phyloP scores from a whole-genome alignment of 495 filamentous ascomycete species.

The Xanthoparmelia taractica region DNA sequence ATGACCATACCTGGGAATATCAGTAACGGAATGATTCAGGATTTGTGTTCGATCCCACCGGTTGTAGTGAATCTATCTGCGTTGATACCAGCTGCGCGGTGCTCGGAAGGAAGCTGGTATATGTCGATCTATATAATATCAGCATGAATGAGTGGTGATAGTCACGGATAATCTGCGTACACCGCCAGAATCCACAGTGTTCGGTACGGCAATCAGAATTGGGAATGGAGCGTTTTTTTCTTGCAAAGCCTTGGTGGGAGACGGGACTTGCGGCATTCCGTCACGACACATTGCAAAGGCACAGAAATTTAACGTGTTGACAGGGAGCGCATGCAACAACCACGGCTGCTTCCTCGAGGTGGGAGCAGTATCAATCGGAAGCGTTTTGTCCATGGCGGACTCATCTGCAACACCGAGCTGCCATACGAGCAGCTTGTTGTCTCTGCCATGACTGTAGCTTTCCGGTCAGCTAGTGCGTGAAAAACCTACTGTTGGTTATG shows the following conservation, averaged over 20 bases:
- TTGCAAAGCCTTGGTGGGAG: slow-evolving; percentile 12
- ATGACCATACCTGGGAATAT: slow-evolving; percentile 68
- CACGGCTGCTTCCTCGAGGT: slow-evolving; percentile 55
- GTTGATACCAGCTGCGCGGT: slow-evolving; percentile 57
- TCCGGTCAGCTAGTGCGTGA: background rate
- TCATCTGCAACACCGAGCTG: slow-evolving; percentile 59
- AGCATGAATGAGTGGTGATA: background rate
- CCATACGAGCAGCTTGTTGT: slow-evolving; percentile 84
- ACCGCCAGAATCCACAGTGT: slow-evolving; percentile 65
- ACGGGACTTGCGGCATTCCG: slow-evolving; percentile 18
- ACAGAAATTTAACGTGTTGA: slow-evolving; percentile 96
- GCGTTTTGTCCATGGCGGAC: slow-evolving; percentile 50
- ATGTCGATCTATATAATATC: slow-evolving; percentile 59
- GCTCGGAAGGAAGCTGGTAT: slow-evolving; percentile 70
- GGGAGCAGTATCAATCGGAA: slow-evolving; percentile 57
- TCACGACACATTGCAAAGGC: slow-evolving; percentile 62
- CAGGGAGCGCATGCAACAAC: slow-evolving; percentile 72
- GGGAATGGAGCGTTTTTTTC: slow-evolving; percentile 15
- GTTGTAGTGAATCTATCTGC: slow-evolving; percentile 51
- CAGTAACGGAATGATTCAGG: background rate
- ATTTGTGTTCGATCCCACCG: slow-evolving; percentile 28
- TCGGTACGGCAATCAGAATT: slow-evolving; percentile 68
- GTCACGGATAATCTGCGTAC: slow-evolving; percentile 34
- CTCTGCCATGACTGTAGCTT: slow-evolving; percentile 68
- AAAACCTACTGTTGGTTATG: background rate